Evolutionary conservation across 169 alveolate species (phyloP).

Genomic region (Theileria luwenshuni): DNA sequence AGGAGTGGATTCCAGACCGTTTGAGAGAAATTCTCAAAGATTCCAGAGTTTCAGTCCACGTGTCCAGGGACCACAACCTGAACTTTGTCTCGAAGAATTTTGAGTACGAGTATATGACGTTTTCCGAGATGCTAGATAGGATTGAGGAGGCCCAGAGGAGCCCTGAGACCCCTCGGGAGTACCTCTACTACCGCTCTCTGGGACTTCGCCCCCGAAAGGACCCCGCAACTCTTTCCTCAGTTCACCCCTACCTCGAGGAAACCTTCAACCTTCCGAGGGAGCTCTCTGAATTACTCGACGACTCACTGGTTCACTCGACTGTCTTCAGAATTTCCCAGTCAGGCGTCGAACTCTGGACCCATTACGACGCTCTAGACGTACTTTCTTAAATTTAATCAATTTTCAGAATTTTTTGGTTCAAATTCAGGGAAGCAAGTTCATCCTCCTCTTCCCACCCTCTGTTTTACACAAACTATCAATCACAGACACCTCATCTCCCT

Average conservation of each 20-base stretch:
- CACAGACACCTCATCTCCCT: constrained; percentile 50
- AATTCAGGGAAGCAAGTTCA: constrained; percentile 35
- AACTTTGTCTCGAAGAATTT: constrained; percentile 35
- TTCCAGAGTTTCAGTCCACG: constrained; percentile 43
- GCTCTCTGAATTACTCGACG: constrained; percentile 11
- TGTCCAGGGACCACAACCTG: constrained; percentile 32
- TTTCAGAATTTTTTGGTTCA: constrained; percentile 58
- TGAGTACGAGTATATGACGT: constrained; percentile 30
- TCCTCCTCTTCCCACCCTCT: constrained; percentile 62
- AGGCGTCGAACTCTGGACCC: constrained; percentile 70
- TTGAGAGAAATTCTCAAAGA: constrained; percentile 13
- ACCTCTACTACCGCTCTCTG: constrained; percentile 39
- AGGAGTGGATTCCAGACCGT: constrained; percentile 31
- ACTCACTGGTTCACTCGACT: constrained; percentile 48
- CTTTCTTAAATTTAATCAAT: neutral
- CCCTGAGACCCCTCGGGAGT: neutral
- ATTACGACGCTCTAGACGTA: constrained; percentile 69
- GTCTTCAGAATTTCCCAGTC: constrained; percentile 64
- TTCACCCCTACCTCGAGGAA: constrained; percentile 35
- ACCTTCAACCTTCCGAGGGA: constrained; percentile 33
- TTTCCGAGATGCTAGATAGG: constrained; percentile 20
- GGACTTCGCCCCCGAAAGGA: constrained; percentile 40
- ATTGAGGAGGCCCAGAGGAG: constrained; percentile 15
- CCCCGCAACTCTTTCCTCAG: constrained; percentile 26
- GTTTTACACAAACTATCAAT: constrained; percentile 36